Base-by-base conservation (phyloP, 2,329 filamentous ascomycete genomes). In the Alternaria gaisen region DNA sequence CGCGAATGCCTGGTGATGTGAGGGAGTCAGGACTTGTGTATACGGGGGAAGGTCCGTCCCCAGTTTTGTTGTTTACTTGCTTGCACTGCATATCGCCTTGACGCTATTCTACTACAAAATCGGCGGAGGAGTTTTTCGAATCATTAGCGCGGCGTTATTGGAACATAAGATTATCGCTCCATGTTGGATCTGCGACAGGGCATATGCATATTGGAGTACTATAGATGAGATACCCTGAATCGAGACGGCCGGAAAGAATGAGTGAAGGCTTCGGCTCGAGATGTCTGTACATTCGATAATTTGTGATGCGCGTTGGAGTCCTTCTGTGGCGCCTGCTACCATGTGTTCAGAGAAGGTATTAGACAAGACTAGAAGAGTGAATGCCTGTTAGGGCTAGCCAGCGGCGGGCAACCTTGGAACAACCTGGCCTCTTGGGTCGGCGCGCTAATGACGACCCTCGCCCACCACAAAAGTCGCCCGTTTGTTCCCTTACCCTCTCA, bases 1-100 rank as follows among this genome's bases (percentile, higher is more conserved):
- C 66, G 81, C 36, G 81, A 83, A 60, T 83, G 81, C 64, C 59
- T 72, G 52, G 68, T 83, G 9, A 83, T 83, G 81, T 83, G 69
- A 74, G n/a, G 36, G 63, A 61, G 24, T 65, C 18, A 61, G 4
- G 30, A 8, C 26, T 51, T 55, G 24, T 53, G 51, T 48, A 41
- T 36, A 41, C 56, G 24, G 9, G 28, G 16, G 14, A n/a, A n/a
- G 38, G 12, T 8, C 30, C 16, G 28, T 47, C 34, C n/a, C 46
- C 36, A 32, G 16, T 44, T 50, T 50, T 50, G 32, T 47, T 52
- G 18, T 54, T 57, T 48, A 16, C 52, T 57, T 14, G 32, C 46
- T 58, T 46, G 30, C 28, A 30, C 58, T 56, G 28, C 48, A 57
- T 50, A 30, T 16, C 28, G 28, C 32, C 41, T 43, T 18, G 18